A percentile compares a stretch with the other conserved stretches of the same genome.
phyloP scores from a whole-genome alignment of 1,284 basidiomycete genomes.

The Moesziomyces sp. region DNA sequence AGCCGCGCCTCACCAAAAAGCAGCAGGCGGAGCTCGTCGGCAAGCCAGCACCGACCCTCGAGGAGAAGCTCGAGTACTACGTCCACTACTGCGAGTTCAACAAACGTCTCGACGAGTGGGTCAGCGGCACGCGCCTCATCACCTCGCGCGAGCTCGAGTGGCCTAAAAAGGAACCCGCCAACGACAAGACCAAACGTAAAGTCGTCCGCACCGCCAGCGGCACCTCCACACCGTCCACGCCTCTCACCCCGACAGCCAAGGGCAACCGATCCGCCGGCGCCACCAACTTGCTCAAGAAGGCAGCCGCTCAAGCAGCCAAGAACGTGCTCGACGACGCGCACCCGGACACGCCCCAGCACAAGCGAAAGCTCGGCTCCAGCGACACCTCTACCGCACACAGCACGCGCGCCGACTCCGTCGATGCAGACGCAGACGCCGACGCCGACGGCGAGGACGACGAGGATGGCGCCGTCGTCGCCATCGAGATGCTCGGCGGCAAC shows the following conservation, averaged over 20 bases:
- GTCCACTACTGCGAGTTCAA: conserved; percentile 61
- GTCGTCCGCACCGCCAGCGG: conserved; percentile 44
- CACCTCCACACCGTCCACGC: conserved; percentile 42
- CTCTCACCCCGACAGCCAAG: conserved; percentile 44
- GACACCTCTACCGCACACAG: conserved; percentile 69
- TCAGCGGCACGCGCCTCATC: conserved; percentile 86
- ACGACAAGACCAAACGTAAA: conserved; percentile 70
- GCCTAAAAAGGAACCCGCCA: conserved; percentile 75
- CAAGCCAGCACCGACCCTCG: conserved; percentile 43
- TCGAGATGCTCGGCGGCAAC: conserved; percentile 69
- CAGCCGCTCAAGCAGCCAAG: conserved; percentile 76
- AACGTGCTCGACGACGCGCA: conserved; percentile 37
- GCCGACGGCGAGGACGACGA: conserved; percentile 71
- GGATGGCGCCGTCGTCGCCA: conserved; percentile 69
- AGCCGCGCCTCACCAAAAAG: conserved; percentile 54
- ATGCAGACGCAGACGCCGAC: conserved; percentile 71
- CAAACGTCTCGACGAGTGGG: conserved; percentile 94
- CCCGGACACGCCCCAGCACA: conserved; percentile 74
- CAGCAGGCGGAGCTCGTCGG: conserved; percentile 44
- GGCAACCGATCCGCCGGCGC: conserved; percentile 26
- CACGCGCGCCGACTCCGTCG: conserved; percentile 56
- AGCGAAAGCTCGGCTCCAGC: conserved; percentile 75
- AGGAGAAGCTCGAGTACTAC: conserved; percentile 58
- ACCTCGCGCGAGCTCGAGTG: conserved; percentile 89
- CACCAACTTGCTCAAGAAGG: conserved; percentile 77